Base-by-base conservation (phyloP, 345 rosid genomes). In the Gossypium herbaceum region DNA sequence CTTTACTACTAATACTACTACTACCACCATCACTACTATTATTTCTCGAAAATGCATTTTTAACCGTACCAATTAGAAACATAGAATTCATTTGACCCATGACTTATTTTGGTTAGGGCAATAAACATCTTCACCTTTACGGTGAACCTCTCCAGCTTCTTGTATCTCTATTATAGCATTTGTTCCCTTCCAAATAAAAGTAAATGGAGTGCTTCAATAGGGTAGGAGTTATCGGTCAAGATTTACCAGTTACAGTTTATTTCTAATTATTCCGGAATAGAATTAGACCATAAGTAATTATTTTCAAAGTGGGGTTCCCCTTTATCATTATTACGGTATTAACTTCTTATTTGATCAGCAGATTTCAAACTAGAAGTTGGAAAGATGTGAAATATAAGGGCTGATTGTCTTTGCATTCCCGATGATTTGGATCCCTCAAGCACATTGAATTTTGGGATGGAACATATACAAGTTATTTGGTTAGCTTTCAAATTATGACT, bases 381-480 rank as follows among this genome's bases (percentile, higher is more conserved):
- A 76, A 76, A 63, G 74, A 63, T 74, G 77, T 71, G 81, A 77
- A 60, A 50, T 72, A 24, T 50, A 69, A 80, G 69, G 80, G 79
- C 77, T 59, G 75, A 58, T 76, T 79, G 81, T 82, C 78, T 34
- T 20, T 60, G 29, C 58, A 74, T 76, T 52, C 72, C 74, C 0
- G 75, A 75, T 73, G 84, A 73, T 76, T 77, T 75, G 82, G 85
- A 73, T 77, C 79, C 71, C 61, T 2, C 77, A 60, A 72, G 86
- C 63, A 45, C 77, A 27, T 73, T 65, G 81, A 80, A 55, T 85
- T 81, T 83, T 81, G 77, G 72, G 74, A 43, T 63, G 81, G 81
- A 67, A 62, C 77, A 55, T 78, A 73, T 82, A 56, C 17, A 74
- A 75, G 65, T 57, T 56, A 54, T 25, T 27, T 19, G 25, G 57